Percentiles rank a stretch among this genome's conserved stretches.
Evolutionary conservation across 148 eudicot species (phyloP).

Genomic region (Camellia granthamiana): DNA sequence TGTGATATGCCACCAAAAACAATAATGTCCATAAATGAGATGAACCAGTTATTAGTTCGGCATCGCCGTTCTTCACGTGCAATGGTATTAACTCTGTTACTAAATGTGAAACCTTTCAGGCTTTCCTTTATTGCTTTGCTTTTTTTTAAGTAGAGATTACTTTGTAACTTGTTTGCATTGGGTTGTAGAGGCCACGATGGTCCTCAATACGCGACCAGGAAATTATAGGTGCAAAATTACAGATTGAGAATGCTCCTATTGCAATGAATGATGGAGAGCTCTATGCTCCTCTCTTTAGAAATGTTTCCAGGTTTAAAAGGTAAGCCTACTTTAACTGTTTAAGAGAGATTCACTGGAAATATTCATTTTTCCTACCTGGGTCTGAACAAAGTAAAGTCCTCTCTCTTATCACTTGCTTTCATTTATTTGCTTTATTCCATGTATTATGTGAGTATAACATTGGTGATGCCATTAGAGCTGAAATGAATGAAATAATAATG

Average conservation of each 20-base stretch:
- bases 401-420: not conserved
- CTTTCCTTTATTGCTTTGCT: too few relatives aligned
- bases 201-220: constrained; percentile 68
- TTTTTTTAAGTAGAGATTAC: not conserved
- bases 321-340: constrained; percentile 16
- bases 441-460: not conserved
- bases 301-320: constrained; percentile 78
- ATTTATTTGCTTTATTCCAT: not conserved
- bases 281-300: constrained; percentile 71
- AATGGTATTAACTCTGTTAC: constrained; percentile 48
- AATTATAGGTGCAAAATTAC: constrained; percentile 56
- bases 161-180: not conserved
- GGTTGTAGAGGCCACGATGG: constrained; percentile 71
- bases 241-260: constrained; percentile 52
- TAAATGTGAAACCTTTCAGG: not conserved
- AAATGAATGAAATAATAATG: not conserved
- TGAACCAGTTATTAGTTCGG: constrained; percentile 64
- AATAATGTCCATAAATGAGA: constrained; percentile 43
- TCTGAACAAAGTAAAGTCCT: not conserved
- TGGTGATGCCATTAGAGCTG: not conserved
- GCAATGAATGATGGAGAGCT: constrained; percentile 48
- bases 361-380: not conserved
- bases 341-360: not conserved
- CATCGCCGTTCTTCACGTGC: constrained; percentile 62
- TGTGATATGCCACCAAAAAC: constrained; percentile 73